Conservation (phyloP, 352 stramenopile genomes). For the Globisporangium parvum region DNA sequence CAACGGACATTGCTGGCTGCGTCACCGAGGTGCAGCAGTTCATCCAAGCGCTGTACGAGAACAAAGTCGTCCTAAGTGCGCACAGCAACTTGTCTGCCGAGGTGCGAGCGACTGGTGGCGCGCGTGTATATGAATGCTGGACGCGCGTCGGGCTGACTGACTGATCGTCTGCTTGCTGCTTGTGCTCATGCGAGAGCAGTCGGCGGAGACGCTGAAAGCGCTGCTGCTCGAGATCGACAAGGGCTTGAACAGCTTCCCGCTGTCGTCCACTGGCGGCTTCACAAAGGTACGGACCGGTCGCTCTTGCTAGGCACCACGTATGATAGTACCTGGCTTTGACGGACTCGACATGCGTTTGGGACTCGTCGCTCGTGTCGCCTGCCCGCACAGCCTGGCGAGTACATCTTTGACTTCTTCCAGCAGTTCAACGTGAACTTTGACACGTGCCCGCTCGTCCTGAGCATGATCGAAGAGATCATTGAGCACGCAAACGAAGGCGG, state of each 20-base stretch:
- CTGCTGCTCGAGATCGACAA: conserved; percentile 84
- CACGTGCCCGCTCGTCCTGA: conserved; percentile 79
- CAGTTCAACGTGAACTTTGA: conserved; percentile 89
- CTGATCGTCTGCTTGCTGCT: not conserved
- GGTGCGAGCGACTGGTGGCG: conserved; percentile 32
- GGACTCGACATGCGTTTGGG: not conserved
- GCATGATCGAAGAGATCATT: conserved; percentile 88
- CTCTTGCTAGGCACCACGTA: conserved; percentile 2
- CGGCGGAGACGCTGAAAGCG: conserved; percentile 69
- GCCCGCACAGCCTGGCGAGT: conserved; percentile 55
- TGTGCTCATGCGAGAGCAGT: conserved; percentile 27
- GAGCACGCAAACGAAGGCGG: conserved; percentile 72
- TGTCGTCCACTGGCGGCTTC: conserved; percentile 66
- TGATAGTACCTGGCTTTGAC: not conserved
- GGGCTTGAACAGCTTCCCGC: conserved; percentile 66
- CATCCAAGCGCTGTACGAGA: conserved; percentile 53
- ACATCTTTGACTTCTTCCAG: conserved; percentile 90
- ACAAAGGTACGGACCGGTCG: conserved; percentile 51
- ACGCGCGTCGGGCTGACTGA: too few species aligned
- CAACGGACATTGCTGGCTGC: conserved; percentile 90
- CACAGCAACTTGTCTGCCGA: conserved; percentile 56
- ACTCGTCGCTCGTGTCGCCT: not conserved
- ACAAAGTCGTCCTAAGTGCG: conserved; percentile 41
- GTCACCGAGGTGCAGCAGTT: conserved; percentile 92
- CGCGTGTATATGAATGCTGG: not conserved